phyloP scores from a whole-genome alignment of 306 rosid species.

The Pterocarpus santalinus region DNA sequence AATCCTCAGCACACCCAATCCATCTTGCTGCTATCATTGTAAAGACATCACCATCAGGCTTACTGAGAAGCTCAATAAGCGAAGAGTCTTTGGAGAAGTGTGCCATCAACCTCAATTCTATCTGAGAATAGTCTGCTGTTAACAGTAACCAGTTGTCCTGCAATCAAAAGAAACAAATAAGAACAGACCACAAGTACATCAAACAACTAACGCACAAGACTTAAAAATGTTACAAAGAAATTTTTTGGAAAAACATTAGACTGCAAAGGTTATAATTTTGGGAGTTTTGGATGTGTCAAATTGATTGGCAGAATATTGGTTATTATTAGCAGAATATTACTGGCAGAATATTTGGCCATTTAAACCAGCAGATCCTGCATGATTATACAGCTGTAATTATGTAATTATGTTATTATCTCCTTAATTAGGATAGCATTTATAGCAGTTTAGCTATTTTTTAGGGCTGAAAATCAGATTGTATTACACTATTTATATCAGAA shows the following conservation, averaged over 20 bases:
- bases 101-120: conserved; percentile 96
- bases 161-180: conserved; percentile 36
- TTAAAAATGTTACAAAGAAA: not conserved
- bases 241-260: not conserved
- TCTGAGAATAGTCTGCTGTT: conserved; percentile 97
- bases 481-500: no score
- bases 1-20: conserved; percentile 77
- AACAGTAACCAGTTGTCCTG: conserved; percentile 93
- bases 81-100: conserved; percentile 90
- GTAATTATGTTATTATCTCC: no score
- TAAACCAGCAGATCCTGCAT: no score
- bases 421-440: no score
- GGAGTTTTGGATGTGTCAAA: not conserved
- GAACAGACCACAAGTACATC: conserved; percentile 38
- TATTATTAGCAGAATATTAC: no score
- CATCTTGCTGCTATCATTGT: conserved; percentile 93
- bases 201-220: not conserved
- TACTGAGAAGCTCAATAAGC: conserved; percentile 77
- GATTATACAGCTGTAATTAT: no score
- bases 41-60: conserved; percentile 82
- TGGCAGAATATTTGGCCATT: no score
- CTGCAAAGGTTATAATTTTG: not conserved
- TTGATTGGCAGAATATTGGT: not conserved
- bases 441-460: no score
- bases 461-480: no score